Evolutionary conservation across 768 basidiomycete species (phyloP).

Genomic region (Xerocomus potaroensis): DNA sequence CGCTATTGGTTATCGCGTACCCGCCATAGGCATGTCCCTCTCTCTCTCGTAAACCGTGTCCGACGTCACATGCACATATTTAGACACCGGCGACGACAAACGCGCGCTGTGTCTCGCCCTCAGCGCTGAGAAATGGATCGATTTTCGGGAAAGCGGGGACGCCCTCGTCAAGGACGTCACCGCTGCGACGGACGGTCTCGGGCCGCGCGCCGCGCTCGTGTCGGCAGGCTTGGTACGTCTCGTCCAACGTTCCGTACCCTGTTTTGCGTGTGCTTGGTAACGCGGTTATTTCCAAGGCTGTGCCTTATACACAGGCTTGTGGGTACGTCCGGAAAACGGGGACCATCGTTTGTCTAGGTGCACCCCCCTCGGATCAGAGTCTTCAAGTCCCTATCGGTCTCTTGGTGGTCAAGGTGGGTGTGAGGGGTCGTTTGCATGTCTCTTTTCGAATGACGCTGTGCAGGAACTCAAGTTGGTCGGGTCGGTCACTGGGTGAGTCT

Average conservation of each 20-base stretch:
- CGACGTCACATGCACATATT: no score
- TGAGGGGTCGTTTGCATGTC: no score
- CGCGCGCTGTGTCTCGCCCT: conserved; percentile 33
- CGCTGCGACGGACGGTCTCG: conserved; percentile 37
- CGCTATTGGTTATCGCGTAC: conserved; percentile 39
- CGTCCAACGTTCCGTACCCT: no score
- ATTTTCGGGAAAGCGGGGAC: conserved; percentile 42
- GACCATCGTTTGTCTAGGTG: conserved; percentile 38
- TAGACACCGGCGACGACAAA: conserved; percentile 43
- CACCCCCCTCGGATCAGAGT: conserved; percentile 31
- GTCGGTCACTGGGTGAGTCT: conserved; percentile 20
- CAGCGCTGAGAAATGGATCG: conserved; percentile 42
- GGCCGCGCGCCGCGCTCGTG: conserved; percentile 39
- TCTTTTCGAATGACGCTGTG: neutral
- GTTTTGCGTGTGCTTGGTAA: neutral
- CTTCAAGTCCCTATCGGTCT: conserved; percentile 30
- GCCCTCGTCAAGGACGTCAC: conserved; percentile 35
- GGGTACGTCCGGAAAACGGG: conserved; percentile 42
- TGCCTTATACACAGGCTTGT: conserved; percentile 41
- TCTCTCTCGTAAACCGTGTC: no score
- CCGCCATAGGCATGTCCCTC: conserved; percentile 35
- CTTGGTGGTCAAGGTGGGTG: conserved; percentile 29
- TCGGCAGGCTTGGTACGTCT: conserved; percentile 17
- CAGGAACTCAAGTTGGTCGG: conserved; percentile 23
- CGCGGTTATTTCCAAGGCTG: conserved; percentile 13